Conservation (phyloP, 2,329 filamentous ascomycete species). For the Malbranchea cinnamomea region DNA sequence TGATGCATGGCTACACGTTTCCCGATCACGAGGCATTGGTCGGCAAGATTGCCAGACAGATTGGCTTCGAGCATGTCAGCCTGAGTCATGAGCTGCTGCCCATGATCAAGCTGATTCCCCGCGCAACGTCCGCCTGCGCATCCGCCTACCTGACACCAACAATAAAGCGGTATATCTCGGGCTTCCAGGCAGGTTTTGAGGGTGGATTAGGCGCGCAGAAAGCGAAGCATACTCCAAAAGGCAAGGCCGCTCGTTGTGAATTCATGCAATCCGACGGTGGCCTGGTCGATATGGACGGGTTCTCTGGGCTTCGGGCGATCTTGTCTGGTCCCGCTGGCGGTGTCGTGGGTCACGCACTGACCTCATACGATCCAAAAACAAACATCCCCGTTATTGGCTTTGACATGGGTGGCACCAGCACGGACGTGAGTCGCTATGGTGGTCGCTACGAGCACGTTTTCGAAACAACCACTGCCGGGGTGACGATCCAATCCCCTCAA, state of each 20-base stretch:
- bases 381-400: conserved; percentile 78
- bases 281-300: conserved; percentile 37
- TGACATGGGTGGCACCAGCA: conserved; percentile 85
- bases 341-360: conserved; percentile 80
- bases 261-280: conserved; percentile 87
- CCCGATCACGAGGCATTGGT: conserved; percentile 70
- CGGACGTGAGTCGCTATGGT: conserved; percentile 74
- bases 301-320: conserved; percentile 74
- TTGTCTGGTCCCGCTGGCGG: conserved; percentile 84
- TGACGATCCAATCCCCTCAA: conserved; percentile 78
- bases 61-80: conserved; percentile 73
- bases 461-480: conserved; percentile 77
- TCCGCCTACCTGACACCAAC: conserved; percentile 69
- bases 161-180: conserved; percentile 61
- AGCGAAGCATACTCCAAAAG: conserved; percentile 49
- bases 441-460: conserved; percentile 84
- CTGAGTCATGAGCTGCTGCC: conserved; percentile 68
- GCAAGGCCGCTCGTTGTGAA: conserved; percentile 64
- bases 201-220: conserved; percentile 65
- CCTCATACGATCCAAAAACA: conserved; percentile 66
- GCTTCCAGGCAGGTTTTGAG: conserved; percentile 66
- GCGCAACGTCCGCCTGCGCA: conserved; percentile 62
- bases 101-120: conserved; percentile 72
- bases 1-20: conserved; percentile 89
- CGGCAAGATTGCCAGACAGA: conserved; percentile 58